Conservation (phyloP, 768 basidiomycete genomes). For the Sporobolomyces phaffii region DNA sequence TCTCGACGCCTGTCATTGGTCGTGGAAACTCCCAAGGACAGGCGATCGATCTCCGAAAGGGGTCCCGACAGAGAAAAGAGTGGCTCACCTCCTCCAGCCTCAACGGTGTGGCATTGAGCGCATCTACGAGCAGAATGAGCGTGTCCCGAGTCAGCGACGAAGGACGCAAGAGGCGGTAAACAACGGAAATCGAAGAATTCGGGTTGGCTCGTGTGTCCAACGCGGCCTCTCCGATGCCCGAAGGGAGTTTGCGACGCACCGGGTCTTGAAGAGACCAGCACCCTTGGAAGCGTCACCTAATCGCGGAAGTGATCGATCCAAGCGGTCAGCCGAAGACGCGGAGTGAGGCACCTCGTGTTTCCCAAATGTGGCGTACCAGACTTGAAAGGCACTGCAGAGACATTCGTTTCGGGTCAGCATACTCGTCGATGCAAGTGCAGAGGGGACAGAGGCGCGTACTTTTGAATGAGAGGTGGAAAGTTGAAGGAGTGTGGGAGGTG, state of each 20-base stretch:
- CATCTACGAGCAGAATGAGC: slow-evolving; percentile 51
- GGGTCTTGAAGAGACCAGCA: slow-evolving; percentile 91
- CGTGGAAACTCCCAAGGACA: background rate
- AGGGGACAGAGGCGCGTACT: background rate
- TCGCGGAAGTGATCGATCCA: too few relatives aligned
- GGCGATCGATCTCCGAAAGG: background rate
- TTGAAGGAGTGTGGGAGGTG: background rate
- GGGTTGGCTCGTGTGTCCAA: background rate
- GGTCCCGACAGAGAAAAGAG: background rate
- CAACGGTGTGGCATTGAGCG: slow-evolving; percentile 87
- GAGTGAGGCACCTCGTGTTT: too few relatives aligned
- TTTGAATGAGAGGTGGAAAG: background rate
- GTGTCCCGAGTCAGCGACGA: background rate
- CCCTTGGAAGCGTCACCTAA: slow-evolving; percentile 81
- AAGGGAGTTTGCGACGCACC: background rate
- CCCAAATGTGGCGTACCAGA: slow-evolving; percentile 19
- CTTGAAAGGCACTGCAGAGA: slow-evolving; percentile 22
- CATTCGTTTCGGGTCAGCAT: background rate
- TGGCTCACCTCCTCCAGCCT: slow-evolving; percentile 51
- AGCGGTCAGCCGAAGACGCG: too few relatives aligned
- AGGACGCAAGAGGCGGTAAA: background rate
- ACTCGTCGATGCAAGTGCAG: background rate
- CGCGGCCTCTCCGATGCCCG: background rate
- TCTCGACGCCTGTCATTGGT: background rate
- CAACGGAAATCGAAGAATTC: background rate